phyloP scores from a whole-genome alignment of 2,329 filamentous ascomycete species.

The Epichloe sibirici region DNA sequence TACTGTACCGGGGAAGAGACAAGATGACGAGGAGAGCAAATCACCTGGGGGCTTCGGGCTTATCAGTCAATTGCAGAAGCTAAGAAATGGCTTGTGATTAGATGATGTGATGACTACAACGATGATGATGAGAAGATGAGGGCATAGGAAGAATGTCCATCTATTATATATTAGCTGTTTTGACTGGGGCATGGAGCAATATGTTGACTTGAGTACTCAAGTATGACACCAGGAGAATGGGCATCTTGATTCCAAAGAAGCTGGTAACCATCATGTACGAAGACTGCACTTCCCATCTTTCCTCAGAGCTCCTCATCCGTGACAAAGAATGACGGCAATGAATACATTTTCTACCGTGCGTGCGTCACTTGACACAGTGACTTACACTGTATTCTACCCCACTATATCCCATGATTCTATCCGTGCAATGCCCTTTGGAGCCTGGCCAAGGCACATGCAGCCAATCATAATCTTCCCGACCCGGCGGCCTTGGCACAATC shows the following conservation, averaged over 20 bases:
- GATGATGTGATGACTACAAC: not conserved
- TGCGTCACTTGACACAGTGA: not conserved
- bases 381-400: constrained; percentile 1
- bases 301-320: not conserved
- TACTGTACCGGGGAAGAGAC: constrained; percentile 17
- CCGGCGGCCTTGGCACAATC: constrained; percentile 4
- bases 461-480: constrained; percentile 6
- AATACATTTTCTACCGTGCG: not conserved
- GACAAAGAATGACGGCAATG: not conserved
- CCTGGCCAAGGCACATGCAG: not conserved
- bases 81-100: constrained; percentile 39
- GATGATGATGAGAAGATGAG: not conserved
- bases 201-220: too few relatives aligned
- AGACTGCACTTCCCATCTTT: not conserved
- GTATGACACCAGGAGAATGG: too few relatives aligned
- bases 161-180: not conserved
- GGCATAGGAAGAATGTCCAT: not conserved
- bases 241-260: too few relatives aligned
- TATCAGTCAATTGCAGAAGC: constrained; percentile 50
- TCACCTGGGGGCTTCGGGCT: constrained; percentile 42
- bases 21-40: constrained; percentile 26
- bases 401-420: not conserved
- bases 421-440: not conserved
- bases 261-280: too few relatives aligned
- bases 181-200: too few relatives aligned